Base-by-base conservation (phyloP, 2,329 filamentous ascomycete genomes). In the Alternaria solani region DNA sequence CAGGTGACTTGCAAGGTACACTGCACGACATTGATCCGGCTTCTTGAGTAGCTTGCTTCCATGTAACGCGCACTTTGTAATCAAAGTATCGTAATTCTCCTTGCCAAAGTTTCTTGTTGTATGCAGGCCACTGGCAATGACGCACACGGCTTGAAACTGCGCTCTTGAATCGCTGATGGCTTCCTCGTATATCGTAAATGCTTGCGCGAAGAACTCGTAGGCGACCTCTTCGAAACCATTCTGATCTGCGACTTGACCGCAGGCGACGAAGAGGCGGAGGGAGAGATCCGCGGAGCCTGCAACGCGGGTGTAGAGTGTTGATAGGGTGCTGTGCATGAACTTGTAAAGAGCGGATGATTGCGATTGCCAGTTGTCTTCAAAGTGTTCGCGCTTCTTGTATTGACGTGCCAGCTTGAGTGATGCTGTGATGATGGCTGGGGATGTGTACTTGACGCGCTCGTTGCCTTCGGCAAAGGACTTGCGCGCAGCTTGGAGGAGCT, bases 11-110 rank as follows among this genome's bases (percentile, higher is more conserved):
- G 95, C 95, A 68, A 99, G 83, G 75, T 98, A 99, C 11, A 99
- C 95, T 0, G 95, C 95, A 25, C 95, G 89, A 78, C 95, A 99
- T 81, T 99, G 95, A 77, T 99, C 95, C 1, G 95, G 96, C 82
- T 99, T 99, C 80, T 97, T 94, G 70, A 99, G 85, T 66, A 99
- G 83, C 79, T 98, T 99, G 81, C 94, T 97, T 18, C 95, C 94
- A 75, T 99, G 96, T 68, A 98, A 86, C 3, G 96, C 94, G 68
- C 93, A 96, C 81, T 99, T 99, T 9, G 95, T 99, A 75, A 99
- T 99, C 34, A 99, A 84, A 0, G 95, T 99, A 78, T 99, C 96
- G 79, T 98, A 99, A 75, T 98, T 99, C 80, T 99, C 95, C 78
- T 94, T 94, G 63, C 92, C 90, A 77, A 99, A 99, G 73, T 94